phyloP scores from a whole-genome alignment of 2,329 filamentous ascomycete species.

The Neofusicoccum ribis region DNA sequence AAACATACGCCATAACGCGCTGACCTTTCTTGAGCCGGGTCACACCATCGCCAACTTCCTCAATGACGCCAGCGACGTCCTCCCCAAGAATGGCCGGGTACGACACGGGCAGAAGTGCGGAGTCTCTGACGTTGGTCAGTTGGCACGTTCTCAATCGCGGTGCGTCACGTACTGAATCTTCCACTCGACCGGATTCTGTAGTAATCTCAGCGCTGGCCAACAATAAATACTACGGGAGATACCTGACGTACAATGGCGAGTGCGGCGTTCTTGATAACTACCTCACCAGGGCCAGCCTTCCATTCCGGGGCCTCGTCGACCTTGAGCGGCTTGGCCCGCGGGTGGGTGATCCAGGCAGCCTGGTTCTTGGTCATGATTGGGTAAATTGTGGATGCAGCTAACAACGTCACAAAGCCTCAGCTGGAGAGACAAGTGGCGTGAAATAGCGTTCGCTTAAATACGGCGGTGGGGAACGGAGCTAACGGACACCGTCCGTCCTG shows the following conservation, averaged over 20 bases:
- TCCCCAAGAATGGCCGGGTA: conserved; percentile 38
- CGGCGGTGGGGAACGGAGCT: too few species aligned
- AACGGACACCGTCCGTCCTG: too few species aligned
- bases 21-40: conserved; percentile 6
- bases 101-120: not conserved
- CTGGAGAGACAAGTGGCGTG: too few species aligned
- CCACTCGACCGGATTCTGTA: conserved; percentile 7
- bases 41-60: conserved; percentile 31
- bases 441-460: too few species aligned
- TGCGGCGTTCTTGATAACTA: conserved; percentile 37
- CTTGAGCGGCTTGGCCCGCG: conserved; percentile 30
- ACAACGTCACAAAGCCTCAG: too few species aligned
- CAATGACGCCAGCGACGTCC: conserved; percentile 40
- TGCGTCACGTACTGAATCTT: not conserved
- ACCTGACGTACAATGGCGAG: conserved; percentile 26
- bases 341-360: conserved; percentile 34
- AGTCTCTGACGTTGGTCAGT: not conserved
- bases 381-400: too few species aligned
- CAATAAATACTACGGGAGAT: not conserved
- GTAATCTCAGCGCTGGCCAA: too few species aligned
- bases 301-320: conserved; percentile 33
- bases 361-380: conserved; percentile 25
- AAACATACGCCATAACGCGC: conserved; percentile 1
- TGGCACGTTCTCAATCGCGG: too few species aligned
- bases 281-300: conserved; percentile 31